phyloP scores from a whole-genome alignment of 208 protist species.

The Endotrypanum monterogeii region DNA sequence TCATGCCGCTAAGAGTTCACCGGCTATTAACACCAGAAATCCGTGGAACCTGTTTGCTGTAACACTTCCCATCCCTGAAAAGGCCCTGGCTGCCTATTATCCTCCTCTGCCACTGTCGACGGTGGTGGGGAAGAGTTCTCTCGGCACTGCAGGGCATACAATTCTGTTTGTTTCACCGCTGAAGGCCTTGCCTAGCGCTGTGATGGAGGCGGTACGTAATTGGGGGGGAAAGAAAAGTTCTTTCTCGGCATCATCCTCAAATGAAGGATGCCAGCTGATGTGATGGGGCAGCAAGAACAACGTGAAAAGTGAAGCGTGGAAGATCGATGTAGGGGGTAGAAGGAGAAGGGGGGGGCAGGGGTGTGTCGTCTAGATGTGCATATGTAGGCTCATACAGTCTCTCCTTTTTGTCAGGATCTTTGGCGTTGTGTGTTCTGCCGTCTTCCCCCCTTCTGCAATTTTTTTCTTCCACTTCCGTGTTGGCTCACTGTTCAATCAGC shows the following conservation, averaged over 20 bases:
- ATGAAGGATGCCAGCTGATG: constrained; percentile 16
- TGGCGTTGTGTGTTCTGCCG: constrained; percentile 1
- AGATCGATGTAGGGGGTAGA: neutral
- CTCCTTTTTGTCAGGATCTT: constrained; percentile 8
- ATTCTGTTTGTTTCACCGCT: constrained; percentile 39
- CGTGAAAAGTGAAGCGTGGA: neutral
- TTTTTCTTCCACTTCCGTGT: neutral
- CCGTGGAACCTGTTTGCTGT: constrained; percentile 59
- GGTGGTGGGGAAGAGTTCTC: constrained; percentile 38
- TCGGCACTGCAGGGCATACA: constrained; percentile 15
- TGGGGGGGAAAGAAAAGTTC: constrained; percentile 20
- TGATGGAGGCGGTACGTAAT: constrained; percentile 30
- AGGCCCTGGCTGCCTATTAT: constrained; percentile 40
- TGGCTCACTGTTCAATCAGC: neutral
- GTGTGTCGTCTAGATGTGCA: neutral
- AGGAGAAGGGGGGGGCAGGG: neutral
- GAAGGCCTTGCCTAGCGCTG: constrained; percentile 29
- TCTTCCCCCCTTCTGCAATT: neutral
- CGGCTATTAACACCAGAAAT: constrained; percentile 30
- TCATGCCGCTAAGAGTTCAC: constrained; percentile 44
- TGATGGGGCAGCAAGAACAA: too few relatives aligned
- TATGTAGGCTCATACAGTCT: neutral
- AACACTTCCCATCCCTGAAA: constrained; percentile 33
- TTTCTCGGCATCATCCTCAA: constrained; percentile 10
- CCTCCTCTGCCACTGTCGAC: constrained; percentile 50